Conservation (phyloP, 352 stramenopile species). For the Phytophthora melonis region DNA sequence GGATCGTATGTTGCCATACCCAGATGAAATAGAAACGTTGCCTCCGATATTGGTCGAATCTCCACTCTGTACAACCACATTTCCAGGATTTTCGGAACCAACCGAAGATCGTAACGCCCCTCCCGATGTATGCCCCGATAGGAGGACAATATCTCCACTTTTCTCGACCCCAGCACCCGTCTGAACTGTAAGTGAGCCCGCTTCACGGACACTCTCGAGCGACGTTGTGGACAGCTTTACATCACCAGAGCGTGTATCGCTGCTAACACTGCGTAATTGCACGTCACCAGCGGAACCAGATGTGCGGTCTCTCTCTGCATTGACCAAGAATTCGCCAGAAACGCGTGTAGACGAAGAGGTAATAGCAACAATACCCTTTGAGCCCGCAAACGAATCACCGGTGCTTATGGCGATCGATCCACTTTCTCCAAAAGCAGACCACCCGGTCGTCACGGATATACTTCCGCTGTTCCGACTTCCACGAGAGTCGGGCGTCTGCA, state of each 20-base stretch:
- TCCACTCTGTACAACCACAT: constrained; percentile 30
- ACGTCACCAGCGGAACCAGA: constrained; percentile 28
- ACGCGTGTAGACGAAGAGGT: constrained; percentile 35
- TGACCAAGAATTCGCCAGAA: constrained; percentile 37
- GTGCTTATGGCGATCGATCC: constrained; percentile 44
- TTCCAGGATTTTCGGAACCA: constrained; percentile 22
- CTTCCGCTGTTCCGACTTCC: constrained; percentile 38
- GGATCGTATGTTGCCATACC: constrained; percentile 24
- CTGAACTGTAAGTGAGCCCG: constrained; percentile 32
- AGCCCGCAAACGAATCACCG: constrained; percentile 23
- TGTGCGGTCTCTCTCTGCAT: constrained; percentile 22
- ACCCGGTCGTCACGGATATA: constrained; percentile 40
- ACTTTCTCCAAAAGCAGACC: constrained; percentile 39
- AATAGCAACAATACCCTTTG: constrained; percentile 33
- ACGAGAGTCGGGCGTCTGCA: constrained; percentile 39
- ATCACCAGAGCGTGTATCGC: constrained; percentile 27
- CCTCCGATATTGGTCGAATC: constrained; percentile 27
- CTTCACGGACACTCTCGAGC: constrained; percentile 12
- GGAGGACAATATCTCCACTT: constrained; percentile 33
- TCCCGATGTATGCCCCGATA: constrained; percentile 14
- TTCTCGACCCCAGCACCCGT: constrained; percentile 29
- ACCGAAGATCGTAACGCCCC: constrained; percentile 19
- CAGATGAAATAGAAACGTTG: constrained; percentile 33
- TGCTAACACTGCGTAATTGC: constrained; percentile 27
- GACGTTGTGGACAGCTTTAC: constrained; percentile 39